Conservation (phyloP, 2,329 filamentous ascomycete species). For the Neocatenulostroma microsporum region DNA sequence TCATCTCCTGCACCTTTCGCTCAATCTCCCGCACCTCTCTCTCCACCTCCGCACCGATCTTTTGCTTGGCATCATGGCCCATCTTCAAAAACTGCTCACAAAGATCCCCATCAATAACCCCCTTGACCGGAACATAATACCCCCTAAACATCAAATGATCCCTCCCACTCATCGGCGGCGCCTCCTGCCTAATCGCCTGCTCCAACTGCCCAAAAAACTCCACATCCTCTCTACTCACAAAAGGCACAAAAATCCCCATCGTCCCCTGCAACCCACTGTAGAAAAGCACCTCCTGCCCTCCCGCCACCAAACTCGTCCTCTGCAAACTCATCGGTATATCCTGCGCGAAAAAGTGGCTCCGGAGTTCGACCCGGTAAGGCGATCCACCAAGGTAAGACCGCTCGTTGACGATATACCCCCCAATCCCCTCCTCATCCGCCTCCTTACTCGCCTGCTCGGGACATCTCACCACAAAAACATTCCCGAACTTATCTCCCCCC, state of each 20-base stretch:
- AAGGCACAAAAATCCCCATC: constrained; percentile 86
- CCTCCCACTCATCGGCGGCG: constrained; percentile 76
- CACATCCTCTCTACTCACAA: constrained; percentile 82
- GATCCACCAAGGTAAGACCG: constrained; percentile 84
- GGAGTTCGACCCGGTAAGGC: constrained; percentile 72
- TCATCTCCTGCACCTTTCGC: constrained; percentile 63
- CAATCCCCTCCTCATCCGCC: constrained; percentile 84
- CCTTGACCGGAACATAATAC: constrained; percentile 95
- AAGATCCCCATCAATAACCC: constrained; percentile 91
- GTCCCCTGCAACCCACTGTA: constrained; percentile 96
- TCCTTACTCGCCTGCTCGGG: constrained; percentile 79
- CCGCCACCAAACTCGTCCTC: constrained; percentile 82
- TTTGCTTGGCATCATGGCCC: constrained; percentile 81
- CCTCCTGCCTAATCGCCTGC: constrained; percentile 71
- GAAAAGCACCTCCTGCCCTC: constrained; percentile 81
- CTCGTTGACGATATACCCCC: constrained; percentile 84
- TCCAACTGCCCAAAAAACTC: constrained; percentile 97
- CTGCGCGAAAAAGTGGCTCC: constrained; percentile 83
- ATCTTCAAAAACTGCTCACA: constrained; percentile 86
- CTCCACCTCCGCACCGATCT: constrained; percentile 89
- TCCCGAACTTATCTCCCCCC: constrained; percentile 96
- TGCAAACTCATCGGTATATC: constrained; percentile 87
- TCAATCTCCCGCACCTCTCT: constrained; percentile 88
- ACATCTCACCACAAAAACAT: constrained; percentile 85
- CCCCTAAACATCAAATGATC: constrained; percentile 94